Evolutionary conservation across 768 basidiomycete species (phyloP).

Genomic region (Mycena haematopus): DNA sequence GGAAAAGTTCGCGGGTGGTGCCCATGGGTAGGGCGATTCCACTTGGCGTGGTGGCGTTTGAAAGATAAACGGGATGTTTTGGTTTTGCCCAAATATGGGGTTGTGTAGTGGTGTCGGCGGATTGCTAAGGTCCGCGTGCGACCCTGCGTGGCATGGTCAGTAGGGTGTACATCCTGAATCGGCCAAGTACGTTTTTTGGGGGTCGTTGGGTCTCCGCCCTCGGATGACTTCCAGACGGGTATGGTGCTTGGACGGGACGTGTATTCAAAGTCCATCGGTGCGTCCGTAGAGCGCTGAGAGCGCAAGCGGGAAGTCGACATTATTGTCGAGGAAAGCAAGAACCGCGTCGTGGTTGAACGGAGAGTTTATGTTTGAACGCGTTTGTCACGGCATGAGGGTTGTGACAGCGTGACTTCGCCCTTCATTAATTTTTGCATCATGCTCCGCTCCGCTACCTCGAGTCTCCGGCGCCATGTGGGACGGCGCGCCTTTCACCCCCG

Average conservation of each 20-base stretch:
- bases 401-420: conserved; percentile 27
- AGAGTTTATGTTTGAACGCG: conserved; percentile 35
- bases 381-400: conserved; percentile 32
- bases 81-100: conserved; percentile 69
- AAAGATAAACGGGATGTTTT: conserved; percentile 78
- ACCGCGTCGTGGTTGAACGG: conserved; percentile 30
- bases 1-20: conserved; percentile 66
- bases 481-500: conserved; percentile 62
- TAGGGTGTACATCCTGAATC: too few relatives aligned
- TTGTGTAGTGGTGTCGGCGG: conserved; percentile 50
- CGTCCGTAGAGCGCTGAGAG: conserved; percentile 68
- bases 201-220: conserved; percentile 57
- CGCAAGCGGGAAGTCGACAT: conserved; percentile 18
- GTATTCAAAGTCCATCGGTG: conserved; percentile 91
- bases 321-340: not conserved
- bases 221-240: conserved; percentile 58
- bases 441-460: conserved; percentile 26
- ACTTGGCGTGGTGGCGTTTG: conserved; percentile 55
- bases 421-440: conserved; percentile 28
- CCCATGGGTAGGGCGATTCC: conserved; percentile 61
- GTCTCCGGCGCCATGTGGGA: conserved; percentile 17
- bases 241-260: conserved; percentile 67
- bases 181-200: conserved; percentile 69
- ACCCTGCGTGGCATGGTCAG: conserved; percentile 34
- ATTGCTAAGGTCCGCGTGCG: conserved; percentile 48